Conservation (phyloP, 1,139 yeast genomes). For the Zygotorulaspora mrakii region DNA sequence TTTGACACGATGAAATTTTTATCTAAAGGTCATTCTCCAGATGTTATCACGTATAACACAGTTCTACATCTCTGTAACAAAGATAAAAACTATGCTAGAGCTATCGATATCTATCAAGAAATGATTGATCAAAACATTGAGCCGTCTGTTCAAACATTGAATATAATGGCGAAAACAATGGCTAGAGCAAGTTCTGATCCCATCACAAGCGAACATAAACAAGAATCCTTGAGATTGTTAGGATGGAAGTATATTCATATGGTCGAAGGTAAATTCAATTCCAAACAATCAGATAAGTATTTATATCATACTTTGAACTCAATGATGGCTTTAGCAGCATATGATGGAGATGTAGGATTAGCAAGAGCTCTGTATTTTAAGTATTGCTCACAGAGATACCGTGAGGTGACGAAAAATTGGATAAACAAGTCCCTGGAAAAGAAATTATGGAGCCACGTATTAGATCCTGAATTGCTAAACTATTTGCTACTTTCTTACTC, state of each 20-base stretch:
- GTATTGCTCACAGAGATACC: constrained; percentile 43
- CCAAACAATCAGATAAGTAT: constrained; percentile 39
- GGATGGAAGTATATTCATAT: constrained; percentile 79
- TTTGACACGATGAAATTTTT: constrained; percentile 86
- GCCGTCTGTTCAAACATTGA: constrained; percentile 51
- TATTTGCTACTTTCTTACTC: constrained; percentile 57
- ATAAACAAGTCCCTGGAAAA: constrained; percentile 6
- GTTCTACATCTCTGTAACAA: constrained; percentile 65
- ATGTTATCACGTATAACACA: constrained; percentile 60
- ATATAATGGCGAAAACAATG: constrained; percentile 62
- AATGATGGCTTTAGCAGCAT: constrained; percentile 69
- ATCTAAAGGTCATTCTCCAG: constrained; percentile 62
- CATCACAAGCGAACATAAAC: constrained; percentile 31
- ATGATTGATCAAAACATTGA: constrained; percentile 47
- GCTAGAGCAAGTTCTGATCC: constrained; percentile 67
- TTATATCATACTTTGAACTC: constrained; percentile 52
- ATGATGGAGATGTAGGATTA: constrained; percentile 73
- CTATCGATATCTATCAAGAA: constrained; percentile 72
- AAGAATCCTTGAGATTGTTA: constrained; percentile 27
- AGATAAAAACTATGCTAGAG: constrained; percentile 62
- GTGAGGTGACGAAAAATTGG: constrained; percentile 33
- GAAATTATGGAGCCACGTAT: constrained; percentile 26
- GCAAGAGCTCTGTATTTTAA: constrained; percentile 68
- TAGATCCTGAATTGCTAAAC: constrained; percentile 48
- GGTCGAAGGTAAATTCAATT: constrained; percentile 45